Conservation (phyloP, 371 early-diverging fungal species). For the Rhizomucor miehei region DNA sequence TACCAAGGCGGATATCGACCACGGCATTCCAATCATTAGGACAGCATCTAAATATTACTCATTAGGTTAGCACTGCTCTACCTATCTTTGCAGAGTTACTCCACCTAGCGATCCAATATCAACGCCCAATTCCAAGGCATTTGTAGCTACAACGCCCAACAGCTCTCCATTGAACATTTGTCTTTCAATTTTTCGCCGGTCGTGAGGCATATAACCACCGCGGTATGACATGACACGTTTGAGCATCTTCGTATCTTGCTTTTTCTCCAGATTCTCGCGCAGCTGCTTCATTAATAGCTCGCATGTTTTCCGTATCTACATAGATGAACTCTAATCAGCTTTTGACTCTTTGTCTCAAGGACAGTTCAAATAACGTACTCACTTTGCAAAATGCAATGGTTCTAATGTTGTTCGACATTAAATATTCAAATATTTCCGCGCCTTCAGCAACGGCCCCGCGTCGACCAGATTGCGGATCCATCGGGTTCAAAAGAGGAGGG, state of each 20-base stretch:
- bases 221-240: conserved; percentile 55
- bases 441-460: conserved; percentile 28
- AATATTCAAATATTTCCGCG: conserved; percentile 32
- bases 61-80: background rate
- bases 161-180: conserved; percentile 52
- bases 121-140: conserved; percentile 70
- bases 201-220: conserved; percentile 58
- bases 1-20: conserved; percentile 48
- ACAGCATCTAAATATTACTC: conserved; percentile 47
- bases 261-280: conserved; percentile 29
- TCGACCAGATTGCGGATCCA: conserved; percentile 11
- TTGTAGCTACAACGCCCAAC: conserved; percentile 60
- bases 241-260: conserved; percentile 20
- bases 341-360: background rate
- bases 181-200: conserved; percentile 58
- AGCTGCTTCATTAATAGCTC: conserved; percentile 47
- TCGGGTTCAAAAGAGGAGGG: conserved; percentile 22
- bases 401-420: conserved; percentile 30
- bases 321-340: too few relatives aligned
- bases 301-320: conserved; percentile 38
- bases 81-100: background rate
- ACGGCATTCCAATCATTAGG: conserved; percentile 59
- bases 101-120: conserved; percentile 63
- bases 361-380: conserved; percentile 1
- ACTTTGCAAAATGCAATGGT: conserved; percentile 57